Percentiles rank a stretch among this genome's conserved stretches.
phyloP scores from a whole-genome alignment of 2,329 filamentous ascomycete species.

The Aspergillus puulaauensis region DNA sequence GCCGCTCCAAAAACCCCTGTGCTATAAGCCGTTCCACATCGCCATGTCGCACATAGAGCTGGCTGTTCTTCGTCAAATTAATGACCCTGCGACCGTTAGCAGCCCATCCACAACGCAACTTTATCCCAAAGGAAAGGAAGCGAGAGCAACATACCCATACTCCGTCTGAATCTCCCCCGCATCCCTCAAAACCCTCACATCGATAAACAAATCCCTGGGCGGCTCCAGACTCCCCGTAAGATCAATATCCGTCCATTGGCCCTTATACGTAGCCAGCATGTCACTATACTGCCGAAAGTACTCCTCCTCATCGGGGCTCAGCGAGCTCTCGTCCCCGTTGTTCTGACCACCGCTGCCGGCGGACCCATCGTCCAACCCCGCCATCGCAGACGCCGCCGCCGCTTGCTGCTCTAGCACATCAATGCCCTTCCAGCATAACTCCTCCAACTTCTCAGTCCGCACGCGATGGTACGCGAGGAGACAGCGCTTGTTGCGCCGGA shows the following conservation, averaged over 20 bases:
- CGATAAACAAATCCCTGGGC: slow-evolving; percentile 93
- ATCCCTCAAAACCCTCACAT: slow-evolving; percentile 92
- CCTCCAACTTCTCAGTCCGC: slow-evolving; percentile 85
- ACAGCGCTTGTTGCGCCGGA: slow-evolving; percentile 95
- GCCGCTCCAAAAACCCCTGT: slow-evolving; percentile 89
- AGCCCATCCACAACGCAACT: neutral
- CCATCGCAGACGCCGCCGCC: slow-evolving; percentile 48
- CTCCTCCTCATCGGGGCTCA: slow-evolving; percentile 95
- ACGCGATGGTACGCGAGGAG: slow-evolving; percentile 91
- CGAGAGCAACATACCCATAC: slow-evolving; percentile 71
- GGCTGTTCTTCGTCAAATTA: slow-evolving; percentile 94
- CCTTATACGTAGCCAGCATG: slow-evolving; percentile 91
- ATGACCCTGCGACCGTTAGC: slow-evolving; percentile 66
- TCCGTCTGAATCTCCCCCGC: slow-evolving; percentile 98
- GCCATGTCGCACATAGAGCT: slow-evolving; percentile 93
- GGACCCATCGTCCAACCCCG: slow-evolving; percentile 20
- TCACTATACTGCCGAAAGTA: slow-evolving; percentile 92
- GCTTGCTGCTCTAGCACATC: slow-evolving; percentile 73
- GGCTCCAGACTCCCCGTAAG: slow-evolving; percentile 91
- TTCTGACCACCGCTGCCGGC: slow-evolving; percentile 21
- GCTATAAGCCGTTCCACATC: slow-evolving; percentile 93
- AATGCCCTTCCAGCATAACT: slow-evolving; percentile 86
- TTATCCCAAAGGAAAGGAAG: neutral
- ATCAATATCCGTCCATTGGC: slow-evolving; percentile 97
- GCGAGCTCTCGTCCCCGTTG: slow-evolving; percentile 60